Evolutionary conservation across 495 filamentous ascomycete species (phyloP).

Genomic region (Talaromyces adpressus): DNA sequence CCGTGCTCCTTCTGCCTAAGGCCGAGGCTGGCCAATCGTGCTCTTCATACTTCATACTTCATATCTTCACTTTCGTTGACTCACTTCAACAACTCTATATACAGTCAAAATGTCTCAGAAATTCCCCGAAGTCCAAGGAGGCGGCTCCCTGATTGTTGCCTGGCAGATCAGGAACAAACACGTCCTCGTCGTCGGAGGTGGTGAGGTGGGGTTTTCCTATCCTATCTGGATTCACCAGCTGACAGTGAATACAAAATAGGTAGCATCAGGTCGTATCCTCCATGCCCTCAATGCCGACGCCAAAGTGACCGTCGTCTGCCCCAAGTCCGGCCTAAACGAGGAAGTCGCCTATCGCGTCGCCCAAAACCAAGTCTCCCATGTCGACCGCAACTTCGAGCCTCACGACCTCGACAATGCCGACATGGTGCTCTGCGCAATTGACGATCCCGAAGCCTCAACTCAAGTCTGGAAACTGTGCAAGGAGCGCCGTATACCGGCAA

Average conservation of each 20-base stretch:
- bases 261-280: constrained; percentile 89
- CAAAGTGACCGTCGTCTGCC: constrained; percentile 75
- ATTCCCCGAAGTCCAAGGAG: constrained; percentile 77
- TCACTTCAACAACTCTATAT: background rate
- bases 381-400: constrained; percentile 76
- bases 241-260: constrained; percentile 40
- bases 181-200: constrained; percentile 85
- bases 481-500: constrained; percentile 72
- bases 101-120: constrained; percentile 40
- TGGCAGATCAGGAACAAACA: constrained; percentile 85
- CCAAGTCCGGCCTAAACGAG: constrained; percentile 69
- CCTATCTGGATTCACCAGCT: constrained; percentile 6
- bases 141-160: constrained; percentile 86
- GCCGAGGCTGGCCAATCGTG: background rate
- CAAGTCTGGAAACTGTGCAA: constrained; percentile 90
- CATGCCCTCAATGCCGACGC: constrained; percentile 93
- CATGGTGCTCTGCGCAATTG: constrained; percentile 89
- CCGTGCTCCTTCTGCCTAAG: background rate
- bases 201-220: constrained; percentile 57
- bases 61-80: background rate
- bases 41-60: background rate
- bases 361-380: constrained; percentile 62
- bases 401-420: constrained; percentile 69
- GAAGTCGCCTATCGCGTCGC: constrained; percentile 80
- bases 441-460: constrained; percentile 81